These are phyloP conservation scores for Aspergillus panamensis DNA, from an alignment of 495 filamentous ascomycete species.

Conservation along the genomic window DNA sequence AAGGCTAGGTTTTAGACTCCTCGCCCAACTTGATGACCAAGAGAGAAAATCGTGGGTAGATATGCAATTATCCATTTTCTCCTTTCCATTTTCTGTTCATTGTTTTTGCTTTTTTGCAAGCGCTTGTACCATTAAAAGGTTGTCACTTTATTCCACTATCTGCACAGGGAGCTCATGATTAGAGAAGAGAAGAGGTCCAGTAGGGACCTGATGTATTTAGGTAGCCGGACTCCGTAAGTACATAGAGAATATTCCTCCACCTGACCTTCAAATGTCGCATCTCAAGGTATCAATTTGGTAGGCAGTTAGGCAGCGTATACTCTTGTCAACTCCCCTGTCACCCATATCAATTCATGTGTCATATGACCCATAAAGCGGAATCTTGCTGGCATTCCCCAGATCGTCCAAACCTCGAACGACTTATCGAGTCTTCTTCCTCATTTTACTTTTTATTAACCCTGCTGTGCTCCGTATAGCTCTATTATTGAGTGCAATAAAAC, in stretches of 20 bases:
- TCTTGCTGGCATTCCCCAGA: no score
- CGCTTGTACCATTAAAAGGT: conserved; percentile 4
- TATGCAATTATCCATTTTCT: conserved; percentile 7
- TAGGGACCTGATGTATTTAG: neutral
- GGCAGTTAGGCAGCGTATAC: no score
- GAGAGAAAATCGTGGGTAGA: neutral
- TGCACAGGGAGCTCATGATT: neutral
- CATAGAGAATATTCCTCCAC: neutral
- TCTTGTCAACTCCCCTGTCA: no score
- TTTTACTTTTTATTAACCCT: no score
- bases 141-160: neutral
- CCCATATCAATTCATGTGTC: no score
- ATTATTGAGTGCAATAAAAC: no score
- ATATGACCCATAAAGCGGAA: no score
- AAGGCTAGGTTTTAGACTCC: conserved; percentile 24
- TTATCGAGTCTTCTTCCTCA: no score
- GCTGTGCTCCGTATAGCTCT: no score
- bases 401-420: no score
- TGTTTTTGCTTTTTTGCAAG: neutral
- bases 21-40: neutral
- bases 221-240: conserved; percentile 2
- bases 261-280: neutral
- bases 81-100: neutral
- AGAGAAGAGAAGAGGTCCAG: neutral
- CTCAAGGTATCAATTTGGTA: neutral